Base-by-base conservation (phyloP, 306 rosid species). In the Begonia loranthoides region DNA sequence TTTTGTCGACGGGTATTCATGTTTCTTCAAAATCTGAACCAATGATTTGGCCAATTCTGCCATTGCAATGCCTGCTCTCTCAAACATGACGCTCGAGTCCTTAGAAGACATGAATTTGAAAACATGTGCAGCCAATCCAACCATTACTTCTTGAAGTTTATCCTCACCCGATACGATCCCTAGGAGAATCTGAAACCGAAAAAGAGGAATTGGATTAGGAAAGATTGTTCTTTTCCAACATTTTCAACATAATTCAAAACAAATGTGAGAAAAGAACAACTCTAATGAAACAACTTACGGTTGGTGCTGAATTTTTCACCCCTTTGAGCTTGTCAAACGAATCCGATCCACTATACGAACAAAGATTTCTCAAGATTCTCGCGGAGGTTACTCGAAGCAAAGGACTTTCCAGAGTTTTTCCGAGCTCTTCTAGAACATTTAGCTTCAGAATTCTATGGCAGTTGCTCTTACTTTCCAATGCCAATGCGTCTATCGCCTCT, bases 61-160 rank as follows among this genome's bases (percentile, higher is more conserved):
- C 60, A 82, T 87, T 0, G 77, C 72, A n/a, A 79, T 75, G 50
- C 74, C 77, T 36, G 86, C 71, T 64, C 59, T 70, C 59, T 69
- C 67, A 72, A 80, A 86, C 67, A 65, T 50, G 43, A 39, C 33
- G 55, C 70, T 81, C 49, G 99, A 79, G 60, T 86, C 95, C 67
- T 60, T 61, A 40, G 82, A 58, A 64, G 64, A 55, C 83, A 81
- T 69, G 73, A 82, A 76, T 66, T 70, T 70, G 63, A 90, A 71
- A 61, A 80, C 67, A 56, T 52, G 81, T 62, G 92, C 82, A 51
- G 76, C 94, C 16, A 90, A 75, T 60, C 99, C 99, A 41, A 83
- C 73, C 99, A 90, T 90, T 56, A 78, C 95, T 80, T 90, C 99
- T 52, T 82, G 94, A 17, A 73, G 80, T 74, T 83, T 85, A 70